Evolutionary conservation across 352 stramenopile genomes (phyloP), one percentile per base, ranked within the genome.

Genomic region (Phytophthora pluvialis): DNA sequence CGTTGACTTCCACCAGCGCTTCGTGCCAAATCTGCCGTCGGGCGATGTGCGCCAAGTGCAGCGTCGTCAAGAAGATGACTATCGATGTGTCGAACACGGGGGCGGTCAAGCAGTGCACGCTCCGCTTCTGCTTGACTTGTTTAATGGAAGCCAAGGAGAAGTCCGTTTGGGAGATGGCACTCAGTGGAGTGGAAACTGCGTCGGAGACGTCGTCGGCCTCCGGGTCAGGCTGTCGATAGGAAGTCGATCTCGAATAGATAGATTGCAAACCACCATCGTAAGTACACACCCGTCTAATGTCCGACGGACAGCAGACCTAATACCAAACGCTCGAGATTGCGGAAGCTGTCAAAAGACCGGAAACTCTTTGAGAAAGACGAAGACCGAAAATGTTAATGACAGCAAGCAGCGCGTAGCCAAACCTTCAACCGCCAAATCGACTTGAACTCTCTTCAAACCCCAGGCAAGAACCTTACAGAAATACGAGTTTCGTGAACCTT

Each of bases 11-110:
- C 1, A 56, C 49, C 8, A 63, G 67, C 21, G 47, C 65, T 7
- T 50, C 60, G 6, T 90, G 81, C 38, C 64, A 83, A 31, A 80
- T 81, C 35, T 89, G 80, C 38, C 70, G 72, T 15, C 50, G 63
- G 4, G 55, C 70, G 1, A 68, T 86, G 13, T 90, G 81, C 54
- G 29, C 51, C 39, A 77, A 78, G 35, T 89, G 80, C 59, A 76
- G 66, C 7, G 76, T 89, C 8, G 35, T 77, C 26, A 88, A 88
- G 58, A 81, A 79, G 10, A 70, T 88, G 56, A 76, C 74, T 1
- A 57, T 89, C 29, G 75, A 89, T 53, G 60, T 87, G 25, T 64
- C 70, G 3, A 53, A 31, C 11, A 67, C 78, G 15, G 60, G 47
- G 0, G 58, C 59, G 31, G 62, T 78, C 15, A 61, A 48, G 29